Evolutionary conservation across 139 green algal genomes (phyloP).

Genomic region (Picochlorum sp.): DNA sequence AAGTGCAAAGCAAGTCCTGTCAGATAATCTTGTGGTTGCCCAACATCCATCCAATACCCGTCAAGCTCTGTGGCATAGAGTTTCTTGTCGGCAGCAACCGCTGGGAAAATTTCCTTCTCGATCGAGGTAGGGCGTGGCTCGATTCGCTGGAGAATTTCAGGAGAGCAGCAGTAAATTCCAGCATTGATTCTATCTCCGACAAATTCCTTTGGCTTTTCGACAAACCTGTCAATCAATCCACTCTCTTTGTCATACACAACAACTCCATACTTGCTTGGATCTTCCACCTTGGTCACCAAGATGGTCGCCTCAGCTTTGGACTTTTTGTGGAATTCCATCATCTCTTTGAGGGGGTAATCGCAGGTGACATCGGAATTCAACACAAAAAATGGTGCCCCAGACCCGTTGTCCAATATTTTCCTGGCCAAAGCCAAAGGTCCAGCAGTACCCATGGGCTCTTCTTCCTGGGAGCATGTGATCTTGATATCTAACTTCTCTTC

Average conservation of each 20-base stretch:
- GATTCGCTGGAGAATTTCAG: conserved; percentile 84
- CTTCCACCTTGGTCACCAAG: conserved; percentile 85
- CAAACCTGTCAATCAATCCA: conserved; percentile 83
- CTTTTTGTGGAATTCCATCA: conserved; percentile 70
- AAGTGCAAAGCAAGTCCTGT: conserved; percentile 84
- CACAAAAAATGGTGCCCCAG: conserved; percentile 89
- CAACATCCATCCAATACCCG: conserved; percentile 99
- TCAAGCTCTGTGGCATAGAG: conserved; percentile 84
- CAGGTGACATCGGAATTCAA: conserved; percentile 98
- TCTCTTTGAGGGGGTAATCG: conserved; percentile 85
- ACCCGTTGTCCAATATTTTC: conserved; percentile 80
- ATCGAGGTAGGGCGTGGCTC: conserved; percentile 87
- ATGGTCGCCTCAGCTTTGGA: conserved; percentile 84
- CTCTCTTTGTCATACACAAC: conserved; percentile 76
- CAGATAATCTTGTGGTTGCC: conserved; percentile 91
- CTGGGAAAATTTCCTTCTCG: conserved; percentile 93
- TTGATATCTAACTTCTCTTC: conserved; percentile 91
- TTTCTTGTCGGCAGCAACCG: conserved; percentile 70
- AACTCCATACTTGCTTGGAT: conserved; percentile 96
- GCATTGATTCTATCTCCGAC: conserved; percentile 99
- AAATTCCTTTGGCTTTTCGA: conserved; percentile 94
- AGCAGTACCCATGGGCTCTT: conserved; percentile 94
- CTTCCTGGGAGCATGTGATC: conserved; percentile 90
- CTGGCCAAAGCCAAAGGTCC: conserved; percentile 84
- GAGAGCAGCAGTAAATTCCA: conserved; percentile 87